These are phyloP conservation scores for Kluyveromyces dobzhanskii DNA, from an alignment of 805 yeast species.

Conservation along the genomic window DNA sequence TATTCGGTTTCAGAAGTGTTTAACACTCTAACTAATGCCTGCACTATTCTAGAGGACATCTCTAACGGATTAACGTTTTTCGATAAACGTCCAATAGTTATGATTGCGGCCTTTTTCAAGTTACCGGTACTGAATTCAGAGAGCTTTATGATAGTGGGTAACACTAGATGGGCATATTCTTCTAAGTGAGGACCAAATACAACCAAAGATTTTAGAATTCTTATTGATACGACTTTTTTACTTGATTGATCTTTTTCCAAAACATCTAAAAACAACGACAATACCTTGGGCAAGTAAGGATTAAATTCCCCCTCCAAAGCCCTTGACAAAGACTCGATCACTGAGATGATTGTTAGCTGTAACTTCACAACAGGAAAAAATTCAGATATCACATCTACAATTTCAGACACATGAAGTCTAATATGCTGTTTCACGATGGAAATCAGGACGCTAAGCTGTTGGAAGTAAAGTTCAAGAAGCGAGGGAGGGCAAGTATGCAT, in stretches of 20 bases:
- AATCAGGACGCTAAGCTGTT: slow-evolving; percentile 74
- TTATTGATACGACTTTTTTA: slow-evolving; percentile 52
- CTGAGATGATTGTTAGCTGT: slow-evolving; percentile 69
- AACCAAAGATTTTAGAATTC: slow-evolving; percentile 75
- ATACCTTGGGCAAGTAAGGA: slow-evolving; percentile 64
- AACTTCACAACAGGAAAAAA: slow-evolving; percentile 56
- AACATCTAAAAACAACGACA: slow-evolving; percentile 67
- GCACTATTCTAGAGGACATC: slow-evolving; percentile 84
- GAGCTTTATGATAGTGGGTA: slow-evolving; percentile 78
- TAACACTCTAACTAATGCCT: slow-evolving; percentile 71
- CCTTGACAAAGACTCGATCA: slow-evolving; percentile 75
- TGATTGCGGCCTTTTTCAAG: slow-evolving; percentile 66
- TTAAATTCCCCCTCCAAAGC: slow-evolving; percentile 92
- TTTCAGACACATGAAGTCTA: slow-evolving; percentile 68
- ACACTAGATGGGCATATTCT: slow-evolving; percentile 75
- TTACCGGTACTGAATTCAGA: slow-evolving; percentile 60
- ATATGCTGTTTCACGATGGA: slow-evolving; percentile 84
- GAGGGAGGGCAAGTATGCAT: slow-evolving; percentile 75
- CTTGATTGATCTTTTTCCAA: slow-evolving; percentile 64
- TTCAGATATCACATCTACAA: slow-evolving; percentile 68
- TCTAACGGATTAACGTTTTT: slow-evolving; percentile 67
- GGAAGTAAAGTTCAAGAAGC: slow-evolving; percentile 79
- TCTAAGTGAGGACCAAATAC: slow-evolving; percentile 83
- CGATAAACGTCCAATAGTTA: slow-evolving; percentile 74
- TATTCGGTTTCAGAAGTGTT: slow-evolving; percentile 47